These are phyloP conservation scores for Rhodotorula kratochvilovae DNA, from an alignment of 768 basidiomycete species.

Conservation along the genomic window DNA sequence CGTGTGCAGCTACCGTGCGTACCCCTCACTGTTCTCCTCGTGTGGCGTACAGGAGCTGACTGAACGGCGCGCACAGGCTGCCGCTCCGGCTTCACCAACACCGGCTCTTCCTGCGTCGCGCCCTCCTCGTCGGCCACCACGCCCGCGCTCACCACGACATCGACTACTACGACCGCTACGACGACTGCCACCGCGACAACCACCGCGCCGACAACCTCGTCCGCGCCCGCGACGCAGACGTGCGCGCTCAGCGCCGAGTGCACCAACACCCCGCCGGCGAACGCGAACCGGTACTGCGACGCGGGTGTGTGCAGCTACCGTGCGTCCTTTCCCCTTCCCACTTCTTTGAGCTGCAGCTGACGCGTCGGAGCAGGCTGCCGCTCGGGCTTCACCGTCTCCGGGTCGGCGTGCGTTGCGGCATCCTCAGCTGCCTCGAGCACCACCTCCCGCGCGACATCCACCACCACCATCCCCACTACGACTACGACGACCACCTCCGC, in stretches of 20 bases:
- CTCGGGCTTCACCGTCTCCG: background rate
- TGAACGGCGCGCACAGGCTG: background rate
- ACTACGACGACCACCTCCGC: background rate
- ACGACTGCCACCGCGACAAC: background rate
- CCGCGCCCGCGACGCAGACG: background rate
- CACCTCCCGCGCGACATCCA: background rate
- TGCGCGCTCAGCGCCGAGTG: background rate
- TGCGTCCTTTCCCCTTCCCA: background rate
- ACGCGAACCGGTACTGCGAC: slow-evolving; percentile 2
- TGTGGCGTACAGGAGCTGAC: background rate
- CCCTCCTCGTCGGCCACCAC: background rate
- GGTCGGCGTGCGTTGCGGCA: background rate
- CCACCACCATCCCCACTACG: background rate
- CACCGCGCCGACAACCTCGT: background rate
- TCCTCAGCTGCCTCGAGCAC: background rate
- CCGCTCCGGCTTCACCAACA: background rate
- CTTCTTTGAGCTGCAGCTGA: background rate
- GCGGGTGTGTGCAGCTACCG: background rate
- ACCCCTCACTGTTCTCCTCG: background rate
- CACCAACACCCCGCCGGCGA: background rate
- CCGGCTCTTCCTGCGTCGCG: background rate
- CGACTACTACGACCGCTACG: background rate
- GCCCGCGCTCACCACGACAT: too few relatives aligned
- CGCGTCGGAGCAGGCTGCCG: background rate
- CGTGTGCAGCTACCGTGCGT: background rate